Base-by-base conservation (phyloP, 768 basidiomycete species). In the Lentinula edodes region DNA sequence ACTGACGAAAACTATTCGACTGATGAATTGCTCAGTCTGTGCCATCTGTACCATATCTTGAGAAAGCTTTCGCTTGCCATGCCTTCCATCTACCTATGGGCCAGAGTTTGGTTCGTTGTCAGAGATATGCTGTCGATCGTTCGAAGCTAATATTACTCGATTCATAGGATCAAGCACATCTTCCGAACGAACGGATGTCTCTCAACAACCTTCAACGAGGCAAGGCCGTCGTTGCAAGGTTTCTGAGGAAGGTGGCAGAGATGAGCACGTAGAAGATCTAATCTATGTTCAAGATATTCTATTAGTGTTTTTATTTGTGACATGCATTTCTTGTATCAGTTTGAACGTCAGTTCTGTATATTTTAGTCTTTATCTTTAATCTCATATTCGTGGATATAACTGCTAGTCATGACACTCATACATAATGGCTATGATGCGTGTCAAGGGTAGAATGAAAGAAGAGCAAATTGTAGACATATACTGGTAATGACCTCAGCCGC, bases 81-180 rank as follows among this genome's bases (percentile, higher is more conserved):
- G 93, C 93, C 18, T 80, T 98, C 10, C 97, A 99, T 73, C 80
- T 99, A 2, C 97, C 97, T 0, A 86, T 99, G 75, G 97, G 96
- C 0, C 93, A 96, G 70, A 91, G 90, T 71, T 85, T 88, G 43
- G 93, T 93, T 64, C 69, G 87, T 76, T 1, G 16, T 42, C 36
- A 13, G 28, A 13, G 28, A 52, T 56, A 3, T 10, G 42, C 1
- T 54, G 6, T 41, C 56, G 52, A 32, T 56, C 61, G 35, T 55
- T 42, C 28, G 57, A 63, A 48, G 52, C 32, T 55, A 61, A 36
- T 57, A 56, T 48, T 13, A 13, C 52, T 45, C 43, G 41, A 16
- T 43, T 58, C 43, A 34, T 66, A 90, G 93, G 94, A 91, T 70
- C 91, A 89, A 79, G 95, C 93, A 0, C 97, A 98, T 79, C 74